These are phyloP conservation scores for Vishniacozyma victoriae DNA, from an alignment of 768 basidiomycete genomes.

Conservation along the genomic window DNA sequence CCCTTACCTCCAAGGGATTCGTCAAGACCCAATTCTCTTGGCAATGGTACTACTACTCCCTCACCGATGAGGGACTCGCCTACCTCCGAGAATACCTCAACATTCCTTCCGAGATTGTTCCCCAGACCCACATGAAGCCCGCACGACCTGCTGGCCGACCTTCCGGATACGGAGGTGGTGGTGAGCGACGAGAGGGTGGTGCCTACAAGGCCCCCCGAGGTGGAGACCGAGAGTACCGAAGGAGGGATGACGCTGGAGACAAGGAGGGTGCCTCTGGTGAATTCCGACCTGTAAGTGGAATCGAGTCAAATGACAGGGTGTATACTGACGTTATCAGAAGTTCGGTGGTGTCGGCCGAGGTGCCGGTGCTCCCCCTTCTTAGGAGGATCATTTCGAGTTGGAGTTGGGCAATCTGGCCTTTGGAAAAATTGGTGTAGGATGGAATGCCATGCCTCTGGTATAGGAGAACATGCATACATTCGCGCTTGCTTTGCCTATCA, in stretches of 20 bases:
- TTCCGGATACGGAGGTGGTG: constrained; percentile 54
- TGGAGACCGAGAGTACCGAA: constrained; percentile 66
- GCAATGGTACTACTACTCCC: constrained; percentile 98
- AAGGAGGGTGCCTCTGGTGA: constrained; percentile 81
- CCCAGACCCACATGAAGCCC: constrained; percentile 94
- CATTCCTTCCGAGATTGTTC: constrained; percentile 92
- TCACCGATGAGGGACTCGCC: constrained; percentile 95
- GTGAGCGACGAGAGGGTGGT: constrained; percentile 57
- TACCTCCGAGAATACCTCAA: constrained; percentile 96
- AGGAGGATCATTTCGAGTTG: too few species aligned
- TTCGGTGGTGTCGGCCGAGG: constrained; percentile 48
- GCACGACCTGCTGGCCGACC: constrained; percentile 73
- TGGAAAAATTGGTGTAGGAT: too few species aligned
- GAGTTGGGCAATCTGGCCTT: too few species aligned
- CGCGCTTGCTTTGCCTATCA: too few species aligned
- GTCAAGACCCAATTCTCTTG: constrained; percentile 99
- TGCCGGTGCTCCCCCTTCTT: constrained; percentile 47
- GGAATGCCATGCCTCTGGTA: too few species aligned
- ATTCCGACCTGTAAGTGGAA: constrained; percentile 77
- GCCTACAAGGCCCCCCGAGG: constrained; percentile 80
- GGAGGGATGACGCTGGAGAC: constrained; percentile 58
- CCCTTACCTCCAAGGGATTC: constrained; percentile 65
- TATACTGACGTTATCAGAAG: constrained; percentile 24
- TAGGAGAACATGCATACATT: too few species aligned
- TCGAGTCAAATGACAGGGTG: neutral